Evolutionary conservation across 805 yeast species (phyloP).

Genomic region (Pichia manshurica): DNA sequence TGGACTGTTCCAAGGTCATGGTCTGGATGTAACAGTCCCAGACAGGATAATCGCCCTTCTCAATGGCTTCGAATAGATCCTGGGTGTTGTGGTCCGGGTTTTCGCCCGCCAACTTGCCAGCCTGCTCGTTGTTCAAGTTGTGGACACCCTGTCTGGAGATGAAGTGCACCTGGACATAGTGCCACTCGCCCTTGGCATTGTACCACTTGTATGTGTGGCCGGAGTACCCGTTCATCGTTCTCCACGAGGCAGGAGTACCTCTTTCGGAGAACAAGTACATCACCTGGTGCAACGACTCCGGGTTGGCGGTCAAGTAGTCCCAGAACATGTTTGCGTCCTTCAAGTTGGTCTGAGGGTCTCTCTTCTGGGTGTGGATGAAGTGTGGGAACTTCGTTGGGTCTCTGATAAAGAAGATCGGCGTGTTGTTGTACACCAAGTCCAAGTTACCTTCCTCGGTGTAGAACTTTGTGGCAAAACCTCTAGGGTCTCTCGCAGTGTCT

Average conservation of each 20-base stretch:
- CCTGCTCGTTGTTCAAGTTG: conserved; percentile 57
- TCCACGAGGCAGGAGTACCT: conserved; percentile 71
- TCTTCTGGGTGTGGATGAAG: conserved; percentile 84
- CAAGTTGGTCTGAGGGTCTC: conserved; percentile 75
- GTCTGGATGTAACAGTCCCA: conserved; percentile 85
- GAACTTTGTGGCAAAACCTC: conserved; percentile 77
- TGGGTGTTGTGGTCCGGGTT: conserved; percentile 80
- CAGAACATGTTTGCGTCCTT: conserved; percentile 80
- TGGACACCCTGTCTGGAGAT: conserved; percentile 51
- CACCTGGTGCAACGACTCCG: conserved; percentile 71
- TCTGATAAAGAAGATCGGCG: conserved; percentile 79
- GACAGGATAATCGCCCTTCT: conserved; percentile 69
- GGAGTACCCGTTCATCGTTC: conserved; percentile 81
- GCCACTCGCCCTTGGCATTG: conserved; percentile 69
- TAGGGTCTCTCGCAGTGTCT: conserved; percentile 81
- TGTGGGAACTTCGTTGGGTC: conserved; percentile 84
- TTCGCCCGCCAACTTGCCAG: conserved; percentile 59
- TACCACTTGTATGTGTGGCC: conserved; percentile 83
- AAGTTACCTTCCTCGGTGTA: conserved; percentile 80
- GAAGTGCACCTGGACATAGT: conserved; percentile 73
- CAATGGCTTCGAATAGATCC: conserved; percentile 75
- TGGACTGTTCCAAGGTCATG: conserved; percentile 79
- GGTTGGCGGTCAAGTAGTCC: conserved; percentile 73
- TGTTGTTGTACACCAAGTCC: conserved; percentile 82
- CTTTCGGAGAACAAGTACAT: conserved; percentile 70